Conservation (phyloP, 495 filamentous ascomycete genomes). For the Lepidopterella palustris region DNA sequence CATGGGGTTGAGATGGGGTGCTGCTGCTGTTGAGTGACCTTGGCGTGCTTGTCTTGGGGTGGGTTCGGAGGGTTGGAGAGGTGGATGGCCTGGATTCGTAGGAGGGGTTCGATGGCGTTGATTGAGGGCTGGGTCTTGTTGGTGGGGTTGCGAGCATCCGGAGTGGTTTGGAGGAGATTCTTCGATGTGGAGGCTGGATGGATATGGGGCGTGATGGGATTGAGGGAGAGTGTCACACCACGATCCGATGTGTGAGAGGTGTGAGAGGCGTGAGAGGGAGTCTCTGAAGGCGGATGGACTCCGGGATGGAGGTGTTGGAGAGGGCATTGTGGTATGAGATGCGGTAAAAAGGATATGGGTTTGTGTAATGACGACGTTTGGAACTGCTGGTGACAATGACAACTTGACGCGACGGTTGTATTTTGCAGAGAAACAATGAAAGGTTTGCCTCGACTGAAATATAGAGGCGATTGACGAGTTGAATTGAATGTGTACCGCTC, state of each 20-base stretch:
- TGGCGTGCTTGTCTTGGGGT: not conserved
- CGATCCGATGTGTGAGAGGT: not conserved
- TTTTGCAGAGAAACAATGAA: too few relatives aligned
- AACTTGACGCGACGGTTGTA: too few relatives aligned
- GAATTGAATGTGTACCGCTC: too few relatives aligned
- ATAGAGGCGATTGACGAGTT: too few relatives aligned
- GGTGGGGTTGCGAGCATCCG: not conserved
- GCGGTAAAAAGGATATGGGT: not conserved
- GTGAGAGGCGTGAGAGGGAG: not conserved
- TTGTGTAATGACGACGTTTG: not conserved
- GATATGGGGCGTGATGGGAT: not conserved
- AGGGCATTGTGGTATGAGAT: not conserved
- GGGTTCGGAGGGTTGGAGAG: not conserved
- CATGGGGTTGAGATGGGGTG: not conserved
- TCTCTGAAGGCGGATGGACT: not conserved
- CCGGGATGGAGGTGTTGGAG: not conserved
- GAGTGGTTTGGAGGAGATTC: not conserved
- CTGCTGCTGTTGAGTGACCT: not conserved
- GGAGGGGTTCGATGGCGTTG: not conserved
- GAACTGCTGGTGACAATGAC: too few relatives aligned
- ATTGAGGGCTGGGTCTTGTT: not conserved
- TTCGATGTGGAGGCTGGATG: not conserved
- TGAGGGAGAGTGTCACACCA: not conserved
- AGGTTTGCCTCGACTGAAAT: too few relatives aligned
- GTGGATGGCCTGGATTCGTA: not conserved